Percentiles rank a stretch among this genome's conserved stretches.
Conservation (phyloP, 2,329 filamentous ascomycete species). For the Magnaporthales sp. region DNA sequence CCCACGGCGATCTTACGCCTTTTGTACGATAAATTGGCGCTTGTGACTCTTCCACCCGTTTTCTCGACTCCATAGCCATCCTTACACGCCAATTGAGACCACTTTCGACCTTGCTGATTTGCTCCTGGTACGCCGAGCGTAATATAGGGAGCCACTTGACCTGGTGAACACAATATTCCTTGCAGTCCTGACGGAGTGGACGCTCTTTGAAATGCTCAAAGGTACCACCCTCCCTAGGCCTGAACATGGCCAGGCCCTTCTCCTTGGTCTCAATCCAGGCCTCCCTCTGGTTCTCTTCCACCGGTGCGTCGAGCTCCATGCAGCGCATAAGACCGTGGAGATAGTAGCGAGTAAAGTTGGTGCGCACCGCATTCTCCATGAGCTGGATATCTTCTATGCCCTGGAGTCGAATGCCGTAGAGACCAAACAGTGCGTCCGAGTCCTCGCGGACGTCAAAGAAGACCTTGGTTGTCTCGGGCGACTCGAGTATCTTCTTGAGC, state of each 20-base stretch:
- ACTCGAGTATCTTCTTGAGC: slow-evolving; percentile 14
- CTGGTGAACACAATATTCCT: background rate
- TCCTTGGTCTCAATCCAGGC: background rate
- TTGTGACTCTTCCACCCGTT: background rate
- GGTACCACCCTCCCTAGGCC: background rate
- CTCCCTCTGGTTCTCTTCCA: background rate
- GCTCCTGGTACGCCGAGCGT: background rate
- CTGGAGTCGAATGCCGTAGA: slow-evolving; percentile 13
- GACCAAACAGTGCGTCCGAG: slow-evolving; percentile 17
- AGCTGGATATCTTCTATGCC: slow-evolving; percentile 20
- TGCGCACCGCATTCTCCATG: slow-evolving; percentile 15
- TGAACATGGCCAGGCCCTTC: background rate
- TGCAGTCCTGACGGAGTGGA: background rate
- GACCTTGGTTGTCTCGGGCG: slow-evolving; percentile 12
- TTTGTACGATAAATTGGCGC: background rate
- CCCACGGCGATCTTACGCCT: background rate
- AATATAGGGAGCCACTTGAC: background rate
- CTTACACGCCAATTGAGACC: background rate
- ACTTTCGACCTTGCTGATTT: background rate
- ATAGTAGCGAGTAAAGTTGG: background rate
- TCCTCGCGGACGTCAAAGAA: slow-evolving; percentile 19
- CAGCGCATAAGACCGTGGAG: background rate
- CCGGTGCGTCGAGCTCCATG: background rate
- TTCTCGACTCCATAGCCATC: background rate
- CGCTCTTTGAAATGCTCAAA: background rate